These are phyloP conservation scores for Scutellaria baicalensis DNA, from an alignment of 257 asterid species.

Conservation along the genomic window DNA sequence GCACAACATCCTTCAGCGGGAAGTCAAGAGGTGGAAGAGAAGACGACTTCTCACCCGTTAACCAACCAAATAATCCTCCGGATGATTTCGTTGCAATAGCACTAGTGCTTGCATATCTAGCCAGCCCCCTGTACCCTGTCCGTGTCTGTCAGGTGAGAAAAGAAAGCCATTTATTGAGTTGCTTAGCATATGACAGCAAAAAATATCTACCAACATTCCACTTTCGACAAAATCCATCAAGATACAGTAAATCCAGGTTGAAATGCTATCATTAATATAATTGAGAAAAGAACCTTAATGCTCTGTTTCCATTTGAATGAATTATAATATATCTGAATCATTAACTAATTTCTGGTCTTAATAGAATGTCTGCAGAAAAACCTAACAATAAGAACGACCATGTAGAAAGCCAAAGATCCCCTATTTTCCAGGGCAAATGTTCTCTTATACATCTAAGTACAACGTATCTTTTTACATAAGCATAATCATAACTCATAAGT, in stretches of 20 bases:
- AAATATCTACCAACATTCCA: neutral
- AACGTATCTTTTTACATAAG: neutral
- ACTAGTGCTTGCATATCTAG: slow-evolving; percentile 67
- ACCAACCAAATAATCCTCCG: slow-evolving; percentile 66
- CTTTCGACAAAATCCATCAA: neutral
- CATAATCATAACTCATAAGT: neutral
- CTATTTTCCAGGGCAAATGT: neutral
- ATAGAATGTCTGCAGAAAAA: neutral
- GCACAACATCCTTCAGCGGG: slow-evolving; percentile 58
- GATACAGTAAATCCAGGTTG: neutral
- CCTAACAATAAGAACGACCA: neutral
- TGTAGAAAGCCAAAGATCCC: neutral
- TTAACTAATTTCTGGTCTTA: neutral
- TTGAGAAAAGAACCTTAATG: neutral
- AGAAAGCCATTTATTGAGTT: neutral
- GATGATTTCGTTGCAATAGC: slow-evolving; percentile 62
- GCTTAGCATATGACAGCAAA: neutral
- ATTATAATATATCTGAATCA: neutral
- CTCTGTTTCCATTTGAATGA: neutral
- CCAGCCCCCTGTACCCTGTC: slow-evolving; percentile 36
- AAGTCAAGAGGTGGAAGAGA: slow-evolving; percentile 69
- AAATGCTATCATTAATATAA: neutral
- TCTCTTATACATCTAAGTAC: neutral
- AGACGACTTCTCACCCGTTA: slow-evolving; percentile 54
- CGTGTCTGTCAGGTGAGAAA: slow-evolving; percentile 37